Percentiles rank a stretch among this genome's conserved stretches.
phyloP scores from a whole-genome alignment of 2,329 filamentous ascomycete species.

The Aspergillus phoenicis region DNA sequence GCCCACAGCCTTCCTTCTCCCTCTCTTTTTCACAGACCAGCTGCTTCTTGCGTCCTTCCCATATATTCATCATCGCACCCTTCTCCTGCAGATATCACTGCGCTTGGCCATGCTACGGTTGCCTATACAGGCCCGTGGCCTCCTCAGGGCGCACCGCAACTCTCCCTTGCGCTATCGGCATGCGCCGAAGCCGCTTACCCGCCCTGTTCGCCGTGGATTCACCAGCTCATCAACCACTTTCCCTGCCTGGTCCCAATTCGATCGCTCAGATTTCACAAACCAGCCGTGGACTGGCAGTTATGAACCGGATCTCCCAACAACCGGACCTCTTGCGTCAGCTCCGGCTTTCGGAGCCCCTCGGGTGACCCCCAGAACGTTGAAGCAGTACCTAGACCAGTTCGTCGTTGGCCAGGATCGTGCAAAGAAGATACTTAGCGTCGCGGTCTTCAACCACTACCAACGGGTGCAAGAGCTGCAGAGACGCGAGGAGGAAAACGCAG shows the following conservation, averaged over 20 bases:
- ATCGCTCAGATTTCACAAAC: constrained; percentile 64
- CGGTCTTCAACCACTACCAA: constrained; percentile 97
- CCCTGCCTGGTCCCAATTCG: constrained; percentile 54
- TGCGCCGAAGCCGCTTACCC: constrained; percentile 13
- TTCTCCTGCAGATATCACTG: constrained; percentile 8
- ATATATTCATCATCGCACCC: neutral
- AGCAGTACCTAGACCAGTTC: constrained; percentile 90
- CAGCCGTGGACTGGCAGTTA: constrained; percentile 66
- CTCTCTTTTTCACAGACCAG: neutral
- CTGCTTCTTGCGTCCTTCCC: neutral
- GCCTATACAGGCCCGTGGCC: constrained; percentile 31
- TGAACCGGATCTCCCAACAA: constrained; percentile 63
- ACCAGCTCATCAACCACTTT: constrained; percentile 37
- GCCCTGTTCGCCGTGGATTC: constrained; percentile 23
- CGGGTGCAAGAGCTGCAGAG: constrained; percentile 75
- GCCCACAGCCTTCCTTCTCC: neutral
- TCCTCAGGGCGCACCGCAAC: constrained; percentile 23
- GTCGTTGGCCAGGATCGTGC: constrained; percentile 94
- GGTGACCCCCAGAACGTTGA: constrained; percentile 68
- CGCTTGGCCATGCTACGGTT: constrained; percentile 36
- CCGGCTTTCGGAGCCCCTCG: constrained; percentile 60
- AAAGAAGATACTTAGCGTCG: constrained; percentile 86
- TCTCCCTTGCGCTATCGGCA: constrained; percentile 28
- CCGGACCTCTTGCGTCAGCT: constrained; percentile 63
- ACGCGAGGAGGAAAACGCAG: constrained; percentile 77